Base-by-base conservation (phyloP, 345 rosid species). In the Cardamine resedifolia region DNA sequence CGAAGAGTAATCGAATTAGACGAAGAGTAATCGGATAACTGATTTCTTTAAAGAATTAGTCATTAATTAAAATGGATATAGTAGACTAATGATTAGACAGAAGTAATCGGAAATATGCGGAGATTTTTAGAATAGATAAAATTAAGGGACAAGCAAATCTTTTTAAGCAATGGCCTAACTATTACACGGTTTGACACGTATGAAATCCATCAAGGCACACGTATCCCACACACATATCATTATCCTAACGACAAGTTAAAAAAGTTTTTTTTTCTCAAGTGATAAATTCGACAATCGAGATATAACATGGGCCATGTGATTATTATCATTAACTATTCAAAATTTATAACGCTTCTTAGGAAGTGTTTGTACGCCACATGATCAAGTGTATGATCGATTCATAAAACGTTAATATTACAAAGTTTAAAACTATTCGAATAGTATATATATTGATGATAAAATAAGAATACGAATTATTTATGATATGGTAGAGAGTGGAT, bases 231-330 rank as follows among this genome's bases (percentile, higher is more conserved):
- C n/a, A 38, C 14, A 64, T 43, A 24, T 30, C 45, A 39, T 4
- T 10, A 41, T 23, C 60, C 21, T 36, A 26, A 51, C 12, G 4
- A 34, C 39, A 36, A 15, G 28, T 23, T 4, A 4, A 10, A 51
- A 24, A 36, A 10, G 2, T 1, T 14, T 15, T 4, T 0, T 4
- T 41, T 41, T 41, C 1, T 44, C 57, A 70, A 28, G 49, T 50
- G 68, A 60, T 49, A 30, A 58, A 66, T 23, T 66, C 39, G 71
- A 66, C 5, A 38, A 53, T 48, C 19, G 44, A 74, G 3, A 38
- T 49, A 38, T 73, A 73, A 48, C 77, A 73, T 66, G 78, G 23
- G n/a, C 49, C 77, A 74, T 74, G 77, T 74, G 60, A 44, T 44
- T 21, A 55, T 55, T 47, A 44, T 38, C 45, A 39, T 41, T 53